Conservation (phyloP, 2,329 filamentous ascomycete genomes). For the Aspergillus texensis region DNA sequence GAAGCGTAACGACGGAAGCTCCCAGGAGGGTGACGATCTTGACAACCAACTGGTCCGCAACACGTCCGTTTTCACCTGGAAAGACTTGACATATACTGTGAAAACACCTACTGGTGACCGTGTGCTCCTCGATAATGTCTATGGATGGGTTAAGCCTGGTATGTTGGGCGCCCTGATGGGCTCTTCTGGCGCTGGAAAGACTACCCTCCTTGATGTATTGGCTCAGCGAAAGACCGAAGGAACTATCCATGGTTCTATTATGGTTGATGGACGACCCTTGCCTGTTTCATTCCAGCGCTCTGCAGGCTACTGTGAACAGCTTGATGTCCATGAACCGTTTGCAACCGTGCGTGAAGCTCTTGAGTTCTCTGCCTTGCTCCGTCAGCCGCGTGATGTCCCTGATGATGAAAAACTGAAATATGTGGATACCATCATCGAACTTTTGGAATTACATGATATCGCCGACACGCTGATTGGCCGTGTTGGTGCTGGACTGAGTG, state of each 20-base stretch:
- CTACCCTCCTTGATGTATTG: conserved; percentile 72
- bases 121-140: conserved; percentile 66
- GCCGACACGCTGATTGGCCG: conserved; percentile 63
- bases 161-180: conserved; percentile 78
- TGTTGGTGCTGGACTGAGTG: conserved; percentile 51
- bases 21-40: conserved; percentile 24
- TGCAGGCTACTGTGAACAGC: conserved; percentile 70
- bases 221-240: conserved; percentile 70
- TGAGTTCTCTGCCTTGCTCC: conserved; percentile 66
- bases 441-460: conserved; percentile 64
- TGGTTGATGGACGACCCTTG: conserved; percentile 65
- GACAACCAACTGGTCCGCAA: conserved; percentile 59
- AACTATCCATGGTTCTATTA: conserved; percentile 64
- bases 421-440: conserved; percentile 64
- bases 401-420: conserved; percentile 64
- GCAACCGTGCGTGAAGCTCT: conserved; percentile 67
- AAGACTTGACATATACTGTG: conserved; percentile 71
- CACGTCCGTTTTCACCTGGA: conserved; percentile 73
- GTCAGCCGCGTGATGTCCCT: conserved; percentile 57
- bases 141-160: conserved; percentile 77
- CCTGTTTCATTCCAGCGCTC: conserved; percentile 65
- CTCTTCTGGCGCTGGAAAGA: conserved; percentile 75
- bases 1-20: conserved; percentile 22
- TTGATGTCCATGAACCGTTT: conserved; percentile 68
- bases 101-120: conserved; percentile 58